Percentiles rank a stretch among this genome's conserved stretches.
Conservation (phyloP, 768 basidiomycete genomes). For the Mycena galopus region DNA sequence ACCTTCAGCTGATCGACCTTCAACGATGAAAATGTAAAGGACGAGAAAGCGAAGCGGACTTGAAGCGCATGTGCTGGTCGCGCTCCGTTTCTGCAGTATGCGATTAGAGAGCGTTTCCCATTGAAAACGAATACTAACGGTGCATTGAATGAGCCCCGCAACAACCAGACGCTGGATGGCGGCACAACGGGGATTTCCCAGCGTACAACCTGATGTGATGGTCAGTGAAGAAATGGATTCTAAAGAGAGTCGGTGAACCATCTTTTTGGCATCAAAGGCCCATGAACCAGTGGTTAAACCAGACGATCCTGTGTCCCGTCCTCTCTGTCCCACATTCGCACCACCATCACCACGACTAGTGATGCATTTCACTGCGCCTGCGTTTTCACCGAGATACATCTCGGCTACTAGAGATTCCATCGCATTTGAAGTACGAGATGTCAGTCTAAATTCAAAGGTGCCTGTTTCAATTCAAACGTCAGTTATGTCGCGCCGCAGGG, state of each 20-base stretch:
- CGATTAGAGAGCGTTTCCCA: neutral
- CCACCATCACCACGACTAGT: conserved; percentile 69
- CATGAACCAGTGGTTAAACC: conserved; percentile 71
- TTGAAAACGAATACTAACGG: conserved; percentile 54
- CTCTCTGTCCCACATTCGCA: conserved; percentile 48
- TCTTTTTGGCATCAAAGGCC: conserved; percentile 80
- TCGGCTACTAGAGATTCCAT: conserved; percentile 82
- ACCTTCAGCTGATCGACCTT: conserved; percentile 90
- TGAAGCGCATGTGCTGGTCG: conserved; percentile 84
- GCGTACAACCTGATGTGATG: conserved; percentile 65
- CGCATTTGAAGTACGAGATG: conserved; percentile 71
- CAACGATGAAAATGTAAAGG: conserved; percentile 81
- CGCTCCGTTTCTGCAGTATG: conserved; percentile 51
- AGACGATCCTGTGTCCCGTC: conserved; percentile 45
- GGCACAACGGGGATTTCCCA: conserved; percentile 84
- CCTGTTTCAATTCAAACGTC: conserved; percentile 50
- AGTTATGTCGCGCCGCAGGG: neutral
- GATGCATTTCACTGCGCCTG: conserved; percentile 80
- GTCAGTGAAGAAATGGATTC: conserved; percentile 12
- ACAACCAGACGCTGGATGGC: conserved; percentile 76
- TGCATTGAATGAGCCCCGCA: conserved; percentile 84
- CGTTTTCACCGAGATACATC: conserved; percentile 80
- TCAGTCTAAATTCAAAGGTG: conserved; percentile 71
- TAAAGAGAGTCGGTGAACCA: conserved; percentile 55
- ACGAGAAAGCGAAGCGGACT: conserved; percentile 78